Percentiles rank a stretch among this genome's conserved stretches.
These are phyloP conservation scores for Xylaria flabelliformis DNA, from an alignment of 495 filamentous ascomycete species.

Conservation along the genomic window DNA sequence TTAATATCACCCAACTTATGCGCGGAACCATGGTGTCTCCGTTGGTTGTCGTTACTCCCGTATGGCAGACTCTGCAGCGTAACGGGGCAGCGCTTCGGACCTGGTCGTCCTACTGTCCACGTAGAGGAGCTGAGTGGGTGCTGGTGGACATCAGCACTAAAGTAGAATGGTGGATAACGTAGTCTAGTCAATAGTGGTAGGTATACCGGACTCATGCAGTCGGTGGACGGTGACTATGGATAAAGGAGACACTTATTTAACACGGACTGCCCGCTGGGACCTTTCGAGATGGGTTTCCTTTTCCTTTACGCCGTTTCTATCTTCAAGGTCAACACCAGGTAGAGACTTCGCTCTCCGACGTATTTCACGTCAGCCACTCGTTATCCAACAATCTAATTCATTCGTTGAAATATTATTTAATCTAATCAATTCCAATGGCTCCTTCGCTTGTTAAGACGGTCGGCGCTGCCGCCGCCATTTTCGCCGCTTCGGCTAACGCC, in stretches of 20 bases:
- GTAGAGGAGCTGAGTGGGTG: slow-evolving; percentile 12
- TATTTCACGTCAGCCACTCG: slow-evolving; percentile 56
- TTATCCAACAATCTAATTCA: slow-evolving; percentile 38
- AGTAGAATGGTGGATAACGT: slow-evolving; percentile 18
- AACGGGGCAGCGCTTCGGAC: slow-evolving; percentile 6
- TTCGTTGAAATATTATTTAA: slow-evolving; percentile 38
- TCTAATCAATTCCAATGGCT: slow-evolving; percentile 46
- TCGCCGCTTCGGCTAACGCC: slow-evolving; percentile 41
- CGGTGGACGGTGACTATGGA: not conserved
- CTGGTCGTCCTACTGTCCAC: slow-evolving; percentile 2
- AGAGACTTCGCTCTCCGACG: slow-evolving; percentile 50
- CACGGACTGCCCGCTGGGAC: slow-evolving; percentile 16
- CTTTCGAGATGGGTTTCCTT: not conserved
- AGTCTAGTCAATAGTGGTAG: slow-evolving; percentile 14
- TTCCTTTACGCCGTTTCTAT: slow-evolving; percentile 23
- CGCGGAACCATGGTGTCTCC: slow-evolving; percentile 3
- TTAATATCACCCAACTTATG: slow-evolving; percentile 21
- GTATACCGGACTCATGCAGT: not conserved
- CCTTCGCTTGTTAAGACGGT: slow-evolving; percentile 48
- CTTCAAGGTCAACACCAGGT: slow-evolving; percentile 13
- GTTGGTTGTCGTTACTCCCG: not conserved
- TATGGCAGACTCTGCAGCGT: slow-evolving; percentile 19
- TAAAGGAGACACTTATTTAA: slow-evolving; percentile 29
- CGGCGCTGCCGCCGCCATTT: slow-evolving; percentile 48
- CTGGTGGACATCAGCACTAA: slow-evolving; percentile 17